A percentile compares a stretch with the other conserved stretches of the same genome.
Evolutionary conservation across 176 grass and related monocot species (phyloP).

Genomic region (Zea luxurians): DNA sequence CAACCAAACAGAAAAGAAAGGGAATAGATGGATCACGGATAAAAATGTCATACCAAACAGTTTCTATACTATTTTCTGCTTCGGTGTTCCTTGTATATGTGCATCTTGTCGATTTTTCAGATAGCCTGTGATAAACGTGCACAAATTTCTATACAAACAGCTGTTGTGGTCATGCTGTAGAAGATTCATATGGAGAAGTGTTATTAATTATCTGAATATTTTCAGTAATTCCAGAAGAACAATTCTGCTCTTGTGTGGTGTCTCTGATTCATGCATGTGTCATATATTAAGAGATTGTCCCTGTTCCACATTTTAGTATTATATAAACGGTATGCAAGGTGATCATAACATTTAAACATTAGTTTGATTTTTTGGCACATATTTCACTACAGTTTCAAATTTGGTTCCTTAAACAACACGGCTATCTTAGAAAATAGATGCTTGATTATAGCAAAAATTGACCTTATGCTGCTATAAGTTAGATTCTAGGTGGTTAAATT

Average conservation of each 20-base stretch:
- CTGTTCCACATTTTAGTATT: not conserved
- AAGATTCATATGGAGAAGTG: not conserved
- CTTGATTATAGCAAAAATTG: not conserved
- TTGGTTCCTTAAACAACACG: not conserved
- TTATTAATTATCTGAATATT: not conserved
- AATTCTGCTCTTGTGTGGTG: not conserved
- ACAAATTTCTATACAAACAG: not conserved
- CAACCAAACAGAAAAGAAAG: too few relatives aligned
- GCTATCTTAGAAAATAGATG: not conserved
- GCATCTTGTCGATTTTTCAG: not conserved
- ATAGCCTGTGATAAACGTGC: not conserved
- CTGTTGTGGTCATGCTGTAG: not conserved
- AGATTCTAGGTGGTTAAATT: constrained; percentile 7
- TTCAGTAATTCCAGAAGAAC: not conserved
- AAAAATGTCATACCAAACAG: too few relatives aligned
- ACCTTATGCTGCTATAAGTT: not conserved
- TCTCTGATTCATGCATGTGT: not conserved
- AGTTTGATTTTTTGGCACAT: not conserved
- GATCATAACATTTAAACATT: not conserved
- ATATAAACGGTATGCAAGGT: not conserved
- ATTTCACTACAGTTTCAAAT: not conserved
- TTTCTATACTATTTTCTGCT: not conserved
- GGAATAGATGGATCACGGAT: too few relatives aligned
- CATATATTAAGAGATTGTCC: not conserved
- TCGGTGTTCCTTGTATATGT: not conserved